A percentile compares a stretch with the other conserved stretches of the same genome.
phyloP scores from a whole-genome alignment of 2,329 filamentous ascomycete species.

The Ophiostoma quercus region DNA sequence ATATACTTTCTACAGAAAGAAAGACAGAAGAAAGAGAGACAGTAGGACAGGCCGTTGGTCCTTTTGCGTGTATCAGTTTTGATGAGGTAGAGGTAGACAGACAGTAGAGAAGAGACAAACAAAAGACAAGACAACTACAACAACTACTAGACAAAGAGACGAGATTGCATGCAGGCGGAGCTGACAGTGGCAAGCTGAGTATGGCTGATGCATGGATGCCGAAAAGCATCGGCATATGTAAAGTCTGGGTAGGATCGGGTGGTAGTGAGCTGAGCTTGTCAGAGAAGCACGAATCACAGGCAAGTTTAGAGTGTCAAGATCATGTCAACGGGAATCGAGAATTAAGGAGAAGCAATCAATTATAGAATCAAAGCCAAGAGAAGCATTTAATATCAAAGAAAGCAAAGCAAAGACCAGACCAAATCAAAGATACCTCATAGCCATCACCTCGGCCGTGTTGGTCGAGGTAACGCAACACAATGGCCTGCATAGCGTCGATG shows the following conservation, averaged over 20 bases:
- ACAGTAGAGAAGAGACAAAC: not conserved
- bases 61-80: not conserved
- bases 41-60: constrained; percentile 13
- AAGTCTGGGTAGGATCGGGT: no score
- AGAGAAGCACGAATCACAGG: not conserved
- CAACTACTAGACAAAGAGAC: not conserved
- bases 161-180: not conserved
- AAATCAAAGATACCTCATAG: not conserved
- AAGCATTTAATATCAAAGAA: no score
- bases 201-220: no score
- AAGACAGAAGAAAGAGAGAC: not conserved
- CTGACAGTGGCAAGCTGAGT: not conserved
- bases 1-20: no score
- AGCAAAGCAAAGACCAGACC: not conserved
- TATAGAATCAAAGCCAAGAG: not conserved
- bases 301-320: no score
- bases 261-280: no score
- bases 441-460: constrained; percentile 3
- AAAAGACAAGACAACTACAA: not conserved
- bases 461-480: constrained; percentile 13
- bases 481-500: not conserved
- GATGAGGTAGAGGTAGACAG: not conserved
- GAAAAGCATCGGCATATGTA: not conserved
- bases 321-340: no score
- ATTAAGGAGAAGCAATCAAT: no score